Percentiles rank a stretch among this genome's conserved stretches.
phyloP scores from a whole-genome alignment of 345 rosid species.

The Mangifera indica region DNA sequence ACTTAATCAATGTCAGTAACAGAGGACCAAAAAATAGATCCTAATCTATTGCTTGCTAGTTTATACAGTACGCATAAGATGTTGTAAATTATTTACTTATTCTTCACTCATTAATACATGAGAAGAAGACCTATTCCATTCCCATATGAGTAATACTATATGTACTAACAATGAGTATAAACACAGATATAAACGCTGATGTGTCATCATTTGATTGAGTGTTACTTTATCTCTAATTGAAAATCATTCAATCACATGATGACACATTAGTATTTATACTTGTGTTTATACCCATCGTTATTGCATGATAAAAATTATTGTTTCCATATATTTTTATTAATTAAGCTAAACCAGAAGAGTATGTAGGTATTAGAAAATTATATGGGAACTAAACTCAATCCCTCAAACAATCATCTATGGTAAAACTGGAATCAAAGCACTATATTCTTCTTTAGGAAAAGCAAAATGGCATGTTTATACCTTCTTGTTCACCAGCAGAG shows the following conservation, averaged over 20 bases:
- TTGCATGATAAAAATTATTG: too few species aligned
- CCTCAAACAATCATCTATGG: background rate
- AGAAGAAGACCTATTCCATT: background rate
- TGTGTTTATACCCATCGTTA: too few species aligned
- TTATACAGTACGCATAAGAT: too few species aligned
- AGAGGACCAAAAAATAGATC: background rate
- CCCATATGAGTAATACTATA: background rate
- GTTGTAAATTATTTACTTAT: background rate
- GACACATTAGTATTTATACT: too few species aligned
- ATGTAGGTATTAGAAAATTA: background rate
- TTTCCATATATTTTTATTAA: background rate
- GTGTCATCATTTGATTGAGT: too few species aligned
- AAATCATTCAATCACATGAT: too few species aligned
- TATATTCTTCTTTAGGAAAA: background rate
- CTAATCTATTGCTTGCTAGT: background rate
- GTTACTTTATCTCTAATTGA: too few species aligned
- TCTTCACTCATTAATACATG: background rate
- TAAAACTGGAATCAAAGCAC: background rate
- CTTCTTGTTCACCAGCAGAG: conserved; percentile 65
- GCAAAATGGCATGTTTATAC: conserved; percentile 29
- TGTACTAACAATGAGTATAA: too few species aligned
- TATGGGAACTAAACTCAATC: background rate
- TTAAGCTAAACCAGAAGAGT: background rate
- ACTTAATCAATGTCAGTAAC: background rate
- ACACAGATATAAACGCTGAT: too few species aligned